Base-by-base conservation (phyloP, 78 protist genomes). In the Dictyostelium brefeldianum region DNA sequence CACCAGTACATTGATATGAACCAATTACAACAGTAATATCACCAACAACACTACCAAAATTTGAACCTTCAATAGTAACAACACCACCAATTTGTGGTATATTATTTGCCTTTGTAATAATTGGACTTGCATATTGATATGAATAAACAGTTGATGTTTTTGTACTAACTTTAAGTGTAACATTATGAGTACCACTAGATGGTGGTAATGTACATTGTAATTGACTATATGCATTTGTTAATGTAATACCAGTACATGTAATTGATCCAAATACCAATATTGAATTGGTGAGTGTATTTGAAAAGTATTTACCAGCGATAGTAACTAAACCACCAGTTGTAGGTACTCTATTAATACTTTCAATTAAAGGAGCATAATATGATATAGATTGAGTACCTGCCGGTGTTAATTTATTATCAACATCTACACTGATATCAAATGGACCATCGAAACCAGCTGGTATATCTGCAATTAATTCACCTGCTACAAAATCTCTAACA, bases 381-480 rank as follows among this genome's bases (percentile, higher is more conserved):
- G 62, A 31, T 9, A 80, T 14, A 62, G 20, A 80, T 62, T 80
- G 87, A 56, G 87, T 25, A 5, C 64, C 64, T 12, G 67, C 8
- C 4, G 87, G 2, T 22, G 87, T 80, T 22, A 31, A 12, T 8
- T n/a, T 22, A 15, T 20, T 6, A 46, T 47, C 87, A 0, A 80
- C 75, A 14, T 17, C 22, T 4, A 80, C 87, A n/a, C 27, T 25
- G 0, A 80, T 80, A 22, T 43, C 48, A 46, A 46, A 80, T 20
- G 87, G 87, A 17, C 87, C 87, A 62, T 62, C 67, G 25, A 36
- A 62, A 25, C 87, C 87, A 14, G 46, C 9, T 0, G 87, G 77
- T 5, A 80, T 46, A 62, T 62, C 14, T 14, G 25, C 75, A 46
- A 22, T 29, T 20, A 80, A 46, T 15, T 50, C 50, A 27, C 57